Base-by-base conservation (phyloP, 441 rosid genomes). In the Daphne laureola region DNA sequence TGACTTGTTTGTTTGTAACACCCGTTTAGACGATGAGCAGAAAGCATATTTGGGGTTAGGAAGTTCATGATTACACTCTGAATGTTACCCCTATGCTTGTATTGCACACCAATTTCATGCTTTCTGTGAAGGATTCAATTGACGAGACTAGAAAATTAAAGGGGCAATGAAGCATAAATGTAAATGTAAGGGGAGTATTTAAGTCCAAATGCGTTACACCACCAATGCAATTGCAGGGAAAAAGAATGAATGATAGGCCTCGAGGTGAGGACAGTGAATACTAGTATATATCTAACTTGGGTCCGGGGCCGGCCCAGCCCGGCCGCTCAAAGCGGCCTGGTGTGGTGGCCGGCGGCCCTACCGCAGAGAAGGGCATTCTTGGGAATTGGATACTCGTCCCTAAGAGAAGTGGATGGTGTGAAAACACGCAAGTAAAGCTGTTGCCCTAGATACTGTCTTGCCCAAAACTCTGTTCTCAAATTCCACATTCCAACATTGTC, bases 401-500 rank as follows among this genome's bases (percentile, higher is more conserved):
- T 73, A 17, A 84, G 72, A 0, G 98, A 93, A 16, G 81, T 71
- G 4, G 96, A 80, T 26, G 82, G 0, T 8, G 98, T 86, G 63
- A 53, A 84, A 41, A 91, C 96, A 17, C 95, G 79, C 73, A 91
- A 17, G 49, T 93, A 93, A 16, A 93, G 69, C 44, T 93, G 98
- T 58, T 93, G 98, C 23, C 98, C 98, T 1, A 92, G 80, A 73
- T 92, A 92, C 41, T 90, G 98, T 48, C 96, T 63, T 13, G 88
- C 95, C 95, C 96, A 84, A 47, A 65, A 77, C 71, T 93, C 98
- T 1, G 97, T 70, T 65, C 98, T 82, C 68, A 93, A 3, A 78
- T 89, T 84, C 98, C 98, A 93, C 96, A 89, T 87, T 4, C 98
- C 98, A 15, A 82, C 98, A 13, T 93, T 93, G 76, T 93, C 98